A percentile compares a stretch with the other conserved stretches of the same genome.
Conservation (phyloP, 2,329 filamentous ascomycete genomes). For the Lasiodiplodia sp. region DNA sequence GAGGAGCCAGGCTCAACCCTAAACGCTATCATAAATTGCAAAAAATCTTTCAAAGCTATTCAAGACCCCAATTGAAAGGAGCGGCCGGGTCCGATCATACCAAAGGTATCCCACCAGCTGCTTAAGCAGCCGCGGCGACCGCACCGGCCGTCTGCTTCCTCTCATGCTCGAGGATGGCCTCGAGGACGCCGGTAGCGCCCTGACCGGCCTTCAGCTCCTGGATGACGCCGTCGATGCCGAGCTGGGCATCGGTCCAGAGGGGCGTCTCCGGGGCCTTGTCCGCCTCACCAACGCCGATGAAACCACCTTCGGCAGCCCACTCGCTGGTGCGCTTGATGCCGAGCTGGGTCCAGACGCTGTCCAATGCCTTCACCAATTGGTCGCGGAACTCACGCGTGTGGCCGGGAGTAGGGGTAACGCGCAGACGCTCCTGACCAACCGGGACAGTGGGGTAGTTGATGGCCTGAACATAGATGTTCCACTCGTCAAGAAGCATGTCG, state of each 20-base stretch:
- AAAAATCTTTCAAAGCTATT: conserved; percentile 1
- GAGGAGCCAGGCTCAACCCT: conserved; percentile 27
- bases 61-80: conserved; percentile 25
- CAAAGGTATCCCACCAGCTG: neutral
- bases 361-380: conserved; percentile 82
- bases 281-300: conserved; percentile 88
- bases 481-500: conserved; percentile 87
- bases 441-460: conserved; percentile 99
- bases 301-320: conserved; percentile 90
- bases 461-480: conserved; percentile 95
- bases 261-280: conserved; percentile 66
- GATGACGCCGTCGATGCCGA: conserved; percentile 68
- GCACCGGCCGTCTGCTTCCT: conserved; percentile 51
- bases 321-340: conserved; percentile 91
- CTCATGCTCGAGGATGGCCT: conserved; percentile 57
- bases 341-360: conserved; percentile 87
- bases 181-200: conserved; percentile 54
- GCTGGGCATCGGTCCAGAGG: conserved; percentile 92
- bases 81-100: conserved; percentile 23
- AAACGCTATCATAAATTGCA: neutral
- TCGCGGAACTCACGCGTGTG: conserved; percentile 86
- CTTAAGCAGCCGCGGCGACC: conserved; percentile 50
- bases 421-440: conserved; percentile 94
- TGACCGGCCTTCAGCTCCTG: conserved; percentile 62
- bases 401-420: conserved; percentile 94